Percentiles rank a stretch among this genome's conserved stretches.
Conservation (phyloP, 2,329 filamentous ascomycete genomes). For the Beauveria asiatica region DNA sequence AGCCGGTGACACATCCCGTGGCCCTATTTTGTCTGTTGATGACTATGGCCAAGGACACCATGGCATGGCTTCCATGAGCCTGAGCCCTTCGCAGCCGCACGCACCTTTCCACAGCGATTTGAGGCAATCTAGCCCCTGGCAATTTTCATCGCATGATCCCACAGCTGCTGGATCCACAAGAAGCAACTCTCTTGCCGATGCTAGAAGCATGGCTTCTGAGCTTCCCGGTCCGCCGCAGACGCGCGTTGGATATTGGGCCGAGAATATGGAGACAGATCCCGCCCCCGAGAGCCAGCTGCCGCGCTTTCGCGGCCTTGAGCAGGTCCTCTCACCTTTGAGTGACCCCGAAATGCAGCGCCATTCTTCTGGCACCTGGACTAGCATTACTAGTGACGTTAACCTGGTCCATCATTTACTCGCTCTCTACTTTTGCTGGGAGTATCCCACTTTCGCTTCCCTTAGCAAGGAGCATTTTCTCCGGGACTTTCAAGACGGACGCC, state of each 20-base stretch:
- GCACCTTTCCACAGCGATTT: conserved; percentile 27
- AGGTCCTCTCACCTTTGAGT: conserved; percentile 39
- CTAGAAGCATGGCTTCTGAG: conserved; percentile 38
- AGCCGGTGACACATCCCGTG: conserved; percentile 16
- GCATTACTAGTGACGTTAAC: conserved; percentile 45
- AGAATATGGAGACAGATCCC: conserved; percentile 30
- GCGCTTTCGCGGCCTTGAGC: conserved; percentile 34
- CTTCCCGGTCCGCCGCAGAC: conserved; percentile 31
- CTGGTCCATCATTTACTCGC: conserved; percentile 56
- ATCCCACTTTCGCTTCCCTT: conserved; percentile 65
- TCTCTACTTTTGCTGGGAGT: conserved; percentile 68
- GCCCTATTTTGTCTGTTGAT: conserved; percentile 13
- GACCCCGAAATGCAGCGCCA: conserved; percentile 32
- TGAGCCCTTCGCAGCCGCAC: conserved; percentile 22
- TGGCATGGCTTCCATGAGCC: conserved; percentile 20
- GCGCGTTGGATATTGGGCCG: conserved; percentile 42
- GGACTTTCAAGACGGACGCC: conserved; percentile 53
- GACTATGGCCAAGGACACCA: conserved; percentile 20
- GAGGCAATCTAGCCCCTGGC: conserved; percentile 40
- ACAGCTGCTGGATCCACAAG: conserved; percentile 30
- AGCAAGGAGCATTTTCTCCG: conserved; percentile 62
- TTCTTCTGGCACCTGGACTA: conserved; percentile 47
- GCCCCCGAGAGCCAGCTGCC: conserved; percentile 21
- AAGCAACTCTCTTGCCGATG: conserved; percentile 39
- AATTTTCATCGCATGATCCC: conserved; percentile 38